Conservation (phyloP, 2,329 filamentous ascomycete genomes). For the Ascochyta pisi region DNA sequence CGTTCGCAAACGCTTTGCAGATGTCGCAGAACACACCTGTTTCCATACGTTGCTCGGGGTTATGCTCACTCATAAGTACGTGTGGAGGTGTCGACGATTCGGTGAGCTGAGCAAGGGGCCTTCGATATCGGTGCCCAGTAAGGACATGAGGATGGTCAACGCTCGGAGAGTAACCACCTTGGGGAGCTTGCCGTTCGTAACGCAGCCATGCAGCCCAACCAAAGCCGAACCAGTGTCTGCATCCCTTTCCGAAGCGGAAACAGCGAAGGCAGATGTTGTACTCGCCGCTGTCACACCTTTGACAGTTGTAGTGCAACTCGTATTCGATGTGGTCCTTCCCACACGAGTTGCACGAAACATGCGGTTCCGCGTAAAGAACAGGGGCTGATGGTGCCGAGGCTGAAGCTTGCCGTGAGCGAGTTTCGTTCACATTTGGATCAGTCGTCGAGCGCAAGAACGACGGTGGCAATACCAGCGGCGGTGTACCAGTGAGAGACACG, state of each 20-base stretch:
- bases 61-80: constrained; percentile 63
- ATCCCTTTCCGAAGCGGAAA: constrained; percentile 79
- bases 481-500: constrained; percentile 34
- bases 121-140: constrained; percentile 54
- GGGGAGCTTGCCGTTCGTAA: constrained; percentile 61
- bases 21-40: constrained; percentile 84
- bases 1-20: constrained; percentile 76
- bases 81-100: constrained; percentile 32
- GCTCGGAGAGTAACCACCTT: constrained; percentile 50
- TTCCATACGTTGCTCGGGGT: constrained; percentile 72
- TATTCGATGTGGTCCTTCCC: constrained; percentile 77
- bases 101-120: constrained; percentile 32
- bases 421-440: constrained; percentile 30
- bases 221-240: constrained; percentile 88
- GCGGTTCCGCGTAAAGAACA: constrained; percentile 70
- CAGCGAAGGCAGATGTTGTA: constrained; percentile 84
- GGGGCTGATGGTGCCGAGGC: constrained; percentile 25
- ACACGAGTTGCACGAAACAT: constrained; percentile 76
- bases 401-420: constrained; percentile 26
- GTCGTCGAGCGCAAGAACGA: constrained; percentile 40
- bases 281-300: constrained; percentile 70
- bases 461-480: constrained; percentile 32
- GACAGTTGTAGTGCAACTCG: constrained; percentile 84
- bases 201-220: constrained; percentile 72
- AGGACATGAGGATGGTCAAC: constrained; percentile 62